phyloP scores from a whole-genome alignment of 257 asterid species.

The Schizonepeta tenuifolia region DNA sequence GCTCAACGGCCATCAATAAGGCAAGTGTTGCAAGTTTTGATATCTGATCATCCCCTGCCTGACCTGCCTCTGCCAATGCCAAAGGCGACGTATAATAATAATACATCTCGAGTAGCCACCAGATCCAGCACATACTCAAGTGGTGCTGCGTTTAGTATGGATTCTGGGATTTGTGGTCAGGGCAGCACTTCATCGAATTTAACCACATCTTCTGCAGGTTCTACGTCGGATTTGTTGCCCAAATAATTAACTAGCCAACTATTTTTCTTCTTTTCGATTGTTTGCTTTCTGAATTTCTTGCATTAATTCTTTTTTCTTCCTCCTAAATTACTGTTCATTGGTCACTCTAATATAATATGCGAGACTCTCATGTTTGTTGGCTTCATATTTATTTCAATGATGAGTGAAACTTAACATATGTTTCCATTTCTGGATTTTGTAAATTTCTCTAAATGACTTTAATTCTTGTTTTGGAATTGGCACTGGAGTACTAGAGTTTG shows the following conservation, averaged over 20 bases:
- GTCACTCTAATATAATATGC: too few species aligned
- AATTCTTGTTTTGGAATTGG: too few species aligned
- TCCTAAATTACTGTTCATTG: too few species aligned
- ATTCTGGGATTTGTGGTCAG: too few species aligned
- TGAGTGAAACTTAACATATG: not conserved
- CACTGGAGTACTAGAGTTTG: too few species aligned
- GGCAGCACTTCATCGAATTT: not conserved
- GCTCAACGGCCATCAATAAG: conserved; percentile 31
- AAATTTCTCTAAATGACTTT: too few species aligned
- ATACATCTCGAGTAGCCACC: not conserved
- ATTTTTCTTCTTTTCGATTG: not conserved
- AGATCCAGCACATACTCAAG: not conserved
- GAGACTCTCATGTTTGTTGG: not conserved
- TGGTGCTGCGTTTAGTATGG: not conserved
- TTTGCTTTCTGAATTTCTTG: not conserved
- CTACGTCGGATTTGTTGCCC: not conserved
- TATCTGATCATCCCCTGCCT: not conserved
- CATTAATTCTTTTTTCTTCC: not conserved
- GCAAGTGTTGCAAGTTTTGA: conserved; percentile 19
- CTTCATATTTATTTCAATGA: not conserved
- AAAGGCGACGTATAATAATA: not conserved
- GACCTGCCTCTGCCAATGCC: conserved; percentile 3
- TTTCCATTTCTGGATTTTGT: too few species aligned
- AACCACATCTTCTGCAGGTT: conserved; percentile 12
- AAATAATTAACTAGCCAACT: not conserved